These are phyloP conservation scores for Coelastrella sp. DNA, from an alignment of 139 green algal genomes.

Conservation along the genomic window DNA sequence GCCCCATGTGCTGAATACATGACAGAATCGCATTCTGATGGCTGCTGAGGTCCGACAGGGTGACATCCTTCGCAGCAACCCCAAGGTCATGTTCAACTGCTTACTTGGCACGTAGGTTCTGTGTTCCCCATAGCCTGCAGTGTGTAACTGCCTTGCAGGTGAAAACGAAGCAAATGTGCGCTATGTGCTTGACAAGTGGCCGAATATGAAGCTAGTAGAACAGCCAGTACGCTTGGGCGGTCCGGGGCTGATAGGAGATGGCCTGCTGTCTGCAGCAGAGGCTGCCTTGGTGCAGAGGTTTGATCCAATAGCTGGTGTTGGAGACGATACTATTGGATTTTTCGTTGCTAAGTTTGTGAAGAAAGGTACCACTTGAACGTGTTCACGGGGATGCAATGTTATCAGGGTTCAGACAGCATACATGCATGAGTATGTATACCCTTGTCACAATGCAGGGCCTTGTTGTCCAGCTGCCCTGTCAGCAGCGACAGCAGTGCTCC, in stretches of 20 bases:
- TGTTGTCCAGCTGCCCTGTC: too few species aligned
- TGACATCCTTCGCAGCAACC: too few species aligned
- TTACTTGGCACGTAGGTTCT: too few species aligned
- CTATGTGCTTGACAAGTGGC: conserved; percentile 87
- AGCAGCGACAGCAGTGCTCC: too few species aligned
- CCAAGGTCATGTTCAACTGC: too few species aligned
- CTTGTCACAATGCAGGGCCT: too few species aligned
- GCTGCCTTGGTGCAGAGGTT: conserved; percentile 88
- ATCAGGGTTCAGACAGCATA: neutral
- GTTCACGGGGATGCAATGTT: neutral
- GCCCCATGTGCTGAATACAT: too few species aligned
- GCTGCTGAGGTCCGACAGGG: too few species aligned
- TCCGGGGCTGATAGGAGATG: conserved; percentile 62
- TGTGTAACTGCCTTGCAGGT: conserved; percentile 28
- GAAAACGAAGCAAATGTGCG: conserved; percentile 95
- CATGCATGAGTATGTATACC: too few species aligned
- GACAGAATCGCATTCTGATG: too few species aligned
- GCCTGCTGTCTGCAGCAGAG: conserved; percentile 78
- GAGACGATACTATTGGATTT: conserved; percentile 89
- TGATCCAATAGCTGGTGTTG: conserved; percentile 64
- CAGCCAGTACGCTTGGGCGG: conserved; percentile 66
- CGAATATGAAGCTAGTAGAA: conserved; percentile 68
- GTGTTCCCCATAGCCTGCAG: too few species aligned
- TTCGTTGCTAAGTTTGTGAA: conserved; percentile 92
- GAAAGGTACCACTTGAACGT: neutral